Base-by-base conservation (phyloP, 2,329 filamentous ascomycete genomes). In the Penicillium sp. region DNA sequence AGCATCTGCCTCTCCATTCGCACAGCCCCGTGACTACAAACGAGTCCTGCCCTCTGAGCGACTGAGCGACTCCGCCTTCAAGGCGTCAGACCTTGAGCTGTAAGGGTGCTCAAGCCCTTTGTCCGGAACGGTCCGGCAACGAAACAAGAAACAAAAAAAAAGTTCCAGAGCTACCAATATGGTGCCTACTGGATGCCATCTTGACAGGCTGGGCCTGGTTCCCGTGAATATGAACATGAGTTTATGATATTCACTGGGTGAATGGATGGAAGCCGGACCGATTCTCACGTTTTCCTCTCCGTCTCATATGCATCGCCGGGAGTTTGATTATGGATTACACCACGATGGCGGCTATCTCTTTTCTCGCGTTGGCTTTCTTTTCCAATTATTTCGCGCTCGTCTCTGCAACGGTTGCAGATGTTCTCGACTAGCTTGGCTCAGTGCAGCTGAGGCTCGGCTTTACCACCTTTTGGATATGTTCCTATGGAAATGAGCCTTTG, bases 1-100 rank as follows among this genome's bases (percentile, higher is more conserved):
- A 54, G 66, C 72, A 30, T 76, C 74, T 40, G 69, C 75, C 28
- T 80, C 78, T 3, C 77, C 77, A n/a, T 78, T 80, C 61, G 73
- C 78, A 38, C 76, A 78, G 56, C 75, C 77, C 28, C 69, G 74
- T 65, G 75, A 78, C 63, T 76, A 77, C 63, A 76, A 73, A 55
- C 71, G 76, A 55, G 68, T 63, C 35, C 65, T 77, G 38, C 74
- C 73, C 30, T 76, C 75, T 57, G 73, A 77, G 57, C 68, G 73
- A 65, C 64, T 75, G 33, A 67, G 66, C 26, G 70, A 73, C 44
- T 72, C 70, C n/a, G 63, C 70, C 24, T 70, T 64, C 61, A 71
- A 72, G 53, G 59, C 65, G 12, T 49, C 67, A 28, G 60, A 63
- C 26, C 64, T 50, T 26, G 58, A 68, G 42, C 60, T 72, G 59